These are phyloP conservation scores for Aspergillus sp. DNA, from an alignment of 2,329 filamentous ascomycete genomes.

Conservation along the genomic window DNA sequence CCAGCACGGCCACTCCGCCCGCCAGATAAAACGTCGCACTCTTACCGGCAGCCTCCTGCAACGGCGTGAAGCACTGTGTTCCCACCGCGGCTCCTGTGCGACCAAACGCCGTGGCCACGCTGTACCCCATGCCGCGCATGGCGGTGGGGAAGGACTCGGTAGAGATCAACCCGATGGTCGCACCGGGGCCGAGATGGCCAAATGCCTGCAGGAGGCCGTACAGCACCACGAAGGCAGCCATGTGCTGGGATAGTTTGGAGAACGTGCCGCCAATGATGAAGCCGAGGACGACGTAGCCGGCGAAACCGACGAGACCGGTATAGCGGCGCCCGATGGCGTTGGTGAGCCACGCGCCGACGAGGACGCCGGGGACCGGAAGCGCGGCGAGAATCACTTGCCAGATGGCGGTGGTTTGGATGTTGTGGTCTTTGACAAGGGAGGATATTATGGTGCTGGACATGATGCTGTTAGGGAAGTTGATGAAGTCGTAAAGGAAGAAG, in stretches of 20 bases:
- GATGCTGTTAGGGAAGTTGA: conserved; percentile 40
- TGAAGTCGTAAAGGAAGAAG: conserved; percentile 39
- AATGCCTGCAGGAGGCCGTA: conserved; percentile 34
- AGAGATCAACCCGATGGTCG: conserved; percentile 33
- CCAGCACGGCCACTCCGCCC: conserved; percentile 29
- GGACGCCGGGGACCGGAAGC: conserved; percentile 34
- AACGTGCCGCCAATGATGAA: conserved; percentile 35
- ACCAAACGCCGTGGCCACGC: conserved; percentile 35
- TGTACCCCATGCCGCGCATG: conserved; percentile 34
- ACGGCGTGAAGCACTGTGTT: conserved; percentile 34
- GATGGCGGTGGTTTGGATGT: conserved; percentile 33
- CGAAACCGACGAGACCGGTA: conserved; percentile 33
- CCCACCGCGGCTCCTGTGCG: conserved; percentile 36
- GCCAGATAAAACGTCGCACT: conserved; percentile 35
- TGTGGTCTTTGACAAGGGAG: conserved; percentile 30
- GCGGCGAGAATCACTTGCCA: conserved; percentile 37
- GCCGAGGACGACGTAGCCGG: conserved; percentile 26
- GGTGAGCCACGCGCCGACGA: conserved; percentile 34
- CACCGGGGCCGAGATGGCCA: conserved; percentile 37
- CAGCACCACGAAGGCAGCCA: conserved; percentile 35
- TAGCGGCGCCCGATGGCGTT: conserved; percentile 32
- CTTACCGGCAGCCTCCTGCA: conserved; percentile 29
- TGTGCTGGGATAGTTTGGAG: conserved; percentile 23
- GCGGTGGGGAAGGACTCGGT: conserved; percentile 35
- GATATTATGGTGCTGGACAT: conserved; percentile 37